phyloP scores from a whole-genome alignment of 768 basidiomycete species.

The Lactarius sanguifluus region DNA sequence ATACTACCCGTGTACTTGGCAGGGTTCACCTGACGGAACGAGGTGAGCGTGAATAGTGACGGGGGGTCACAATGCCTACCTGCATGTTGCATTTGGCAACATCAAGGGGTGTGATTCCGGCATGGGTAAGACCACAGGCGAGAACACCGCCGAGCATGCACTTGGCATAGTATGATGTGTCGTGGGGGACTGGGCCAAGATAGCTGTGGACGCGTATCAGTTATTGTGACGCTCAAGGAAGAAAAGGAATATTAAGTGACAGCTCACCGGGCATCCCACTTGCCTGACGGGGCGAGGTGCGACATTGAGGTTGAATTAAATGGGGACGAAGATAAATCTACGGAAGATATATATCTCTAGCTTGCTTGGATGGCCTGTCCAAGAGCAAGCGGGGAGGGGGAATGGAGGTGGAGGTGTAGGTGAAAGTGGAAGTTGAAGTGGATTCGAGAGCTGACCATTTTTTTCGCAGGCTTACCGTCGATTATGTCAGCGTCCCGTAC shows the following conservation, averaged over 20 bases:
- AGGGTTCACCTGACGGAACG: conserved; percentile 61
- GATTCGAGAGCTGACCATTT: conserved; percentile 21
- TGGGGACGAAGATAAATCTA: conserved; percentile 35
- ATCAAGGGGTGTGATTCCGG: conserved; percentile 83
- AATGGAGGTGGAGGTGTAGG: conserved; percentile 29
- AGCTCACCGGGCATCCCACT: conserved; percentile 74
- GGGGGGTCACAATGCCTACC: conserved; percentile 42
- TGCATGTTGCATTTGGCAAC: conserved; percentile 94
- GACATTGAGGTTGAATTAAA: conserved; percentile 46
- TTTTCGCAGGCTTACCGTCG: no score
- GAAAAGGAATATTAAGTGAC: conserved; percentile 7
- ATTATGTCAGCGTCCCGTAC: no score
- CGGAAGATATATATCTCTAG: conserved; percentile 35
- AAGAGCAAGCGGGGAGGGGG: conserved; percentile 33
- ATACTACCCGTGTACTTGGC: conserved; percentile 69
- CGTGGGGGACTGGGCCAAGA: conserved; percentile 73
- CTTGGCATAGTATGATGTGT: conserved; percentile 74
- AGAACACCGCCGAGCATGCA: conserved; percentile 86
- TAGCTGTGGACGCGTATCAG: conserved; percentile 41
- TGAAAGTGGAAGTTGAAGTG: conserved; percentile 31
- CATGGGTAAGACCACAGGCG: conserved; percentile 87
- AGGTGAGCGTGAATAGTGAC: conserved; percentile 1
- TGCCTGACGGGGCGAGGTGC: conserved; percentile 48
- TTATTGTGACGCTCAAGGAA: conserved; percentile 8
- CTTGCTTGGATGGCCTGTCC: conserved; percentile 39